Base-by-base conservation (phyloP, 345 rosid species). In the Populus davidiana region DNA sequence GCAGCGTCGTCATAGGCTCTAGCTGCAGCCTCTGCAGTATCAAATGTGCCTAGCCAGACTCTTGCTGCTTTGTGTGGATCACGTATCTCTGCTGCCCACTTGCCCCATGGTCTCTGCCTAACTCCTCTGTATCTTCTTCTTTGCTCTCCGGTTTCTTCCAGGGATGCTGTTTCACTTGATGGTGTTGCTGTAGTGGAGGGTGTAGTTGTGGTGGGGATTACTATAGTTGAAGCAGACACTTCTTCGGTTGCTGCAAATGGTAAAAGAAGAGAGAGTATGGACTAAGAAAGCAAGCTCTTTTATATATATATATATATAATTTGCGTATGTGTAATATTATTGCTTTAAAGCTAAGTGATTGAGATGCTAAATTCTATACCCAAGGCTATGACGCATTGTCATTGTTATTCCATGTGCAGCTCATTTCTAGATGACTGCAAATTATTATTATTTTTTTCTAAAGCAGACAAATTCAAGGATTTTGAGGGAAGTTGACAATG, bases 21-120 rank as follows among this genome's bases (percentile, higher is more conserved):
- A 43, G 98, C 98, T 1, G 97, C 98, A 0, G 93, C 91, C 74
- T 92, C 96, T 0, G 94, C 97, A 2, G 94, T 92, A 29, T 92
- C 91, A 81, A 94, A 92, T 16, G 98, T 94, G 27, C 98, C 98
- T 0, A 92, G 88, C 98, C 98, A 94, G 6, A 94, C 94, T 73
- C 97, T 82, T 4, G 92, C 90, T 2, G 97, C 98, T 71, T 85
- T 94, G 68, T 89, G 92, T 0, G 98, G 96, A 77, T 92, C 98
- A 0, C 97, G 90, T 65, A 94, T 94, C 86, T 94, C 98, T 0
- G 98, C 97, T 0, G 96, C 98, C 98, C 98, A 94, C 76, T 91
- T 91, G 0, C 97, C 97, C 97, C 98, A 91, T 0, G 97, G 98
- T 68, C 97, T 87, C 81, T 92, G 96, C 81, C 98, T 77, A 52